A percentile compares a stretch with the other conserved stretches of the same genome.
Evolutionary conservation across 495 filamentous ascomycete genomes (phyloP).

Genomic region (Annulohypoxylon maeteangense): DNA sequence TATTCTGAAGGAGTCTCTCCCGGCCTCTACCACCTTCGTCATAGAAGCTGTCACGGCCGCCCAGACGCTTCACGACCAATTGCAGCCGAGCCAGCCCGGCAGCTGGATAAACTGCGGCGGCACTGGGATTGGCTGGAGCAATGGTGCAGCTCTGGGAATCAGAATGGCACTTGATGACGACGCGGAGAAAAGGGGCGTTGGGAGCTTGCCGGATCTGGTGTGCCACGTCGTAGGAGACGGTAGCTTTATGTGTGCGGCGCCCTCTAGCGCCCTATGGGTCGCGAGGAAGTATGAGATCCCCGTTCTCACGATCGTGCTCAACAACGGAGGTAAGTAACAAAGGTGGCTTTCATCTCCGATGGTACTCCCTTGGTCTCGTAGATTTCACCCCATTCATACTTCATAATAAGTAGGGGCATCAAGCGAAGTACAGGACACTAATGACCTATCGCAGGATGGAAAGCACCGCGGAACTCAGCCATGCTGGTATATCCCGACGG

Average conservation of each 20-base stretch:
- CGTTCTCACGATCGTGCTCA: constrained; percentile 52
- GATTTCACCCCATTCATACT: not conserved
- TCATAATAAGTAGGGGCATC: not conserved
- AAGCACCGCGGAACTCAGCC: constrained; percentile 49
- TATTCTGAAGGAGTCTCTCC: constrained; percentile 6
- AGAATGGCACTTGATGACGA: constrained; percentile 45
- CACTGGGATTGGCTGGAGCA: constrained; percentile 53
- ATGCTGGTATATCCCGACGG: constrained; percentile 48
- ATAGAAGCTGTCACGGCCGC: constrained; percentile 51
- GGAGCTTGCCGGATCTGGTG: constrained; percentile 26
- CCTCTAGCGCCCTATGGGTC: constrained; percentile 49
- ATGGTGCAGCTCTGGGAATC: constrained; percentile 49
- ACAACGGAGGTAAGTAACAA: constrained; percentile 53
- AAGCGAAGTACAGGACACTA: not conserved
- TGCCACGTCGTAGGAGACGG: constrained; percentile 46
- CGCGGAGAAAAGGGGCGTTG: not conserved
- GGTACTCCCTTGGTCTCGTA: not conserved
- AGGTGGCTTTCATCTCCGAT: too few species aligned
- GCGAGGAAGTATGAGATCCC: constrained; percentile 48
- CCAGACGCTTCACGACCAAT: constrained; percentile 47
- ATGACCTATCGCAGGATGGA: constrained; percentile 42
- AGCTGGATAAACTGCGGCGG: constrained; percentile 51
- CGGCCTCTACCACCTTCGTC: constrained; percentile 46
- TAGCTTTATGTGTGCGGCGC: constrained; percentile 50
- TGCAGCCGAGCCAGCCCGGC: constrained; percentile 41